A percentile compares a stretch with the other conserved stretches of the same genome.
phyloP scores from a whole-genome alignment of 2,329 filamentous ascomycete species.

The Fusarium albosuccineum region DNA sequence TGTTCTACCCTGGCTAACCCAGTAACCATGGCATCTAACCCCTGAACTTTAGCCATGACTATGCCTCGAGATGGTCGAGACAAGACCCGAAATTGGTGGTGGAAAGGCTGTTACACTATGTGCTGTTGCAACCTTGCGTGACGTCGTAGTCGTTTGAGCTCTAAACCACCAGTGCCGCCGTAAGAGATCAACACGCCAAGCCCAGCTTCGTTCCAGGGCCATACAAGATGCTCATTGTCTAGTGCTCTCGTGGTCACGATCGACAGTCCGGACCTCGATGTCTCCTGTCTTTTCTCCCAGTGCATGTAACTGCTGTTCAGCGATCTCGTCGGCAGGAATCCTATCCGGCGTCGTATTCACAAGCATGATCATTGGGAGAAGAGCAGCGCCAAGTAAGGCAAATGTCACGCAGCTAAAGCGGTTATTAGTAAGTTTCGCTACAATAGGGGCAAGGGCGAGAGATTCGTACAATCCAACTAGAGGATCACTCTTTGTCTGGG shows the following conservation, averaged over 20 bases:
- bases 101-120: too few relatives aligned
- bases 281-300: constrained; percentile 4
- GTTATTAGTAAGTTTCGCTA: neutral
- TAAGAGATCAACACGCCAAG: too few relatives aligned
- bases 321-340: constrained; percentile 55
- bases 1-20: too few relatives aligned
- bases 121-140: too few relatives aligned
- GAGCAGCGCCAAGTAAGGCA: constrained; percentile 51
- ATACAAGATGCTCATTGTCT: too few relatives aligned
- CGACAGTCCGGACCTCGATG: neutral
- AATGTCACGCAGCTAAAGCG: constrained; percentile 54
- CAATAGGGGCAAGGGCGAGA: neutral
- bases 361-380: constrained; percentile 54
- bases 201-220: too few relatives aligned
- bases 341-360: constrained; percentile 56
- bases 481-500: constrained; percentile 53
- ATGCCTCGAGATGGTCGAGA: too few relatives aligned
- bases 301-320: constrained; percentile 50
- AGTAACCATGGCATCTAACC: too few relatives aligned
- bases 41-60: too few relatives aligned
- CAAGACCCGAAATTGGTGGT: too few relatives aligned
- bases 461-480: constrained; percentile 54
- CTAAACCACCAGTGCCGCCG: too few relatives aligned
- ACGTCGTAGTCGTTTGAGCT: too few relatives aligned
- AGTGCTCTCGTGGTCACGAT: neutral